A percentile compares a stretch with the other conserved stretches of the same genome.
phyloP scores from a whole-genome alignment of 2,329 filamentous ascomycete species.

The Aspergillus persii region DNA sequence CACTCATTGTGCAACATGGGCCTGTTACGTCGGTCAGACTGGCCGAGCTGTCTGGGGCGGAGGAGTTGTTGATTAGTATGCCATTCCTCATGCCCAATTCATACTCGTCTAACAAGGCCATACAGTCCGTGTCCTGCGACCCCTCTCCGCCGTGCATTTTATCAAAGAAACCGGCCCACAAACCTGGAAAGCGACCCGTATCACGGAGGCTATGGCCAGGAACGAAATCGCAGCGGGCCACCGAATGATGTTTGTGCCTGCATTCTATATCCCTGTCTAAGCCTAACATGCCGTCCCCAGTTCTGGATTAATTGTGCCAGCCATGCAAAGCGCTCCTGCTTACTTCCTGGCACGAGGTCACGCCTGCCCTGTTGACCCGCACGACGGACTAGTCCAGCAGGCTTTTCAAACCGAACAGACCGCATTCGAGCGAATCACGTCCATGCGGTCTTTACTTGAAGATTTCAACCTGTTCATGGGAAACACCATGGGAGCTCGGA shows the following conservation, averaged over 20 bases:
- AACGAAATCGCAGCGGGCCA: constrained; percentile 6
- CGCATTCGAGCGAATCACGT: background rate
- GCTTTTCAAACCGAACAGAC: background rate
- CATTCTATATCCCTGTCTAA: background rate
- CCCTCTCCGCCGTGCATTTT: constrained; percentile 1
- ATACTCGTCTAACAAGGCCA: background rate
- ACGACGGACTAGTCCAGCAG: background rate
- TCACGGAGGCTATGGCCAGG: constrained; percentile 2
- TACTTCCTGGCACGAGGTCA: background rate
- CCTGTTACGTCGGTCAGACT: background rate
- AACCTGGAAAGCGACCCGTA: constrained; percentile 3
- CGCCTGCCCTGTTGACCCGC: background rate
- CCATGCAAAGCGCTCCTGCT: constrained; percentile 4
- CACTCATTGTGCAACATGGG: background rate
- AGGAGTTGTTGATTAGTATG: background rate
- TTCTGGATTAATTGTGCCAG: background rate
- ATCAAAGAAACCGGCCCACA: background rate
- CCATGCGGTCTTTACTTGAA: background rate
- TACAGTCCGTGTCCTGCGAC: constrained; percentile 2
- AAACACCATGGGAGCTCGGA: background rate
- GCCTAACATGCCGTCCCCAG: background rate
- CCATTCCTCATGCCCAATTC: no score
- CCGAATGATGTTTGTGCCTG: background rate
- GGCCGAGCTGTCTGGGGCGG: background rate
- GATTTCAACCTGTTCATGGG: constrained; percentile 8